Conservation (phyloP, 2,329 filamentous ascomycete species). For the Chalara sp. region DNA sequence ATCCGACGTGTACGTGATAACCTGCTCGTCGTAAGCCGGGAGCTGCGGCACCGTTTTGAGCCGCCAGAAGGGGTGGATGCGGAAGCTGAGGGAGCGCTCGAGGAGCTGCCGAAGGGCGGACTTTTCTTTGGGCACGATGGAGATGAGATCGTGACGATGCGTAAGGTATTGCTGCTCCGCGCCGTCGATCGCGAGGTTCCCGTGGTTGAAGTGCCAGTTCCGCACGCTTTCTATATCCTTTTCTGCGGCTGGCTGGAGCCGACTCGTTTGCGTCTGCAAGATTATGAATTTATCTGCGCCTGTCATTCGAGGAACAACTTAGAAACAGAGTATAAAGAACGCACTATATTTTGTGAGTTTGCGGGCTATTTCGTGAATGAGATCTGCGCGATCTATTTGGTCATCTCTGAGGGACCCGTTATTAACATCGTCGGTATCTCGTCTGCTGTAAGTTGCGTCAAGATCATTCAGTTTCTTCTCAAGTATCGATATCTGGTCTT, state of each 20-base stretch:
- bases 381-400: slow-evolving; percentile 11
- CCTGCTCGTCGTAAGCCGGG: slow-evolving; percentile 10
- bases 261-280: slow-evolving; percentile 16
- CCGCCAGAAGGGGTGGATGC: slow-evolving; percentile 6
- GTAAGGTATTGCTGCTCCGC: slow-evolving; percentile 13
- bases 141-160: slow-evolving; percentile 19
- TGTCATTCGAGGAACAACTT: neutral
- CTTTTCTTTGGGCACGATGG: slow-evolving; percentile 10
- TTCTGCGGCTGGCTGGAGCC: slow-evolving; percentile 10
- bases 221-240: slow-evolving; percentile 17
- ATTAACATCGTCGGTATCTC: slow-evolving; percentile 13
- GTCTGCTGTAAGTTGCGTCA: slow-evolving; percentile 19
- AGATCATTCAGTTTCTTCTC: slow-evolving; percentile 25
- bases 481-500: slow-evolving; percentile 27
- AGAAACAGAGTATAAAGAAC: neutral
- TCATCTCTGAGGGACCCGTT: slow-evolving; percentile 26
- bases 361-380: slow-evolving; percentile 12
- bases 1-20: slow-evolving; percentile 6
- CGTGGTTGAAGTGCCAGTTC: slow-evolving; percentile 12
- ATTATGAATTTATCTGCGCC: slow-evolving; percentile 21
- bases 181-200: slow-evolving; percentile 4
- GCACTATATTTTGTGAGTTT: slow-evolving; percentile 22
- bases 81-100: slow-evolving; percentile 10
- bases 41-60: slow-evolving; percentile 2
- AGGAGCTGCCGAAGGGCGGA: slow-evolving; percentile 12